These are phyloP conservation scores for Platanus orientalis DNA, from an alignment of 164 flowering plant genomes.

Conservation along the genomic window DNA sequence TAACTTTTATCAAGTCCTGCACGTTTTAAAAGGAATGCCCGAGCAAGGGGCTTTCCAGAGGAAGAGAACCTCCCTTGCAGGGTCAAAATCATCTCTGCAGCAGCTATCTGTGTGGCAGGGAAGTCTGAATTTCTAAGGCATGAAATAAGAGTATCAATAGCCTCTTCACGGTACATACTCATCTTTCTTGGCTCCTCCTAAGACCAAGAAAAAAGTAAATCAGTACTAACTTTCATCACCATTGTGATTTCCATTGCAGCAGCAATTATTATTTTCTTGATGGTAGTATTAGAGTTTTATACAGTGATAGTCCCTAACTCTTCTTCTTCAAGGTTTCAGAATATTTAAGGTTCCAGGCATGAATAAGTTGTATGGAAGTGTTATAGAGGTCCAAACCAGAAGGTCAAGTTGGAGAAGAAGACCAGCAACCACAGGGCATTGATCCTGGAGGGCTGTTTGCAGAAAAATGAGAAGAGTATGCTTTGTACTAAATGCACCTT, in stretches of 20 bases:
- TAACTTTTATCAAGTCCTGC: constrained; percentile 51
- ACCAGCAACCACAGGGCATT: constrained; percentile 62
- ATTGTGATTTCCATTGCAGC: no score
- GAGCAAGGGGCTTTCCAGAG: constrained; percentile 59
- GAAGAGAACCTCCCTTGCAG: constrained; percentile 73
- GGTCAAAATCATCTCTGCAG: constrained; percentile 64
- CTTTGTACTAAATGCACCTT: constrained; percentile 66
- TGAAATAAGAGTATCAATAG: constrained; percentile 63
- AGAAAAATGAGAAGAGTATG: constrained; percentile 61
- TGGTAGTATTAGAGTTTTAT: background rate
- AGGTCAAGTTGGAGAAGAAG: constrained; percentile 83
- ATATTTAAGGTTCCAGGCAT: background rate
- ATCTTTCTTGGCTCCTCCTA: constrained; percentile 77
- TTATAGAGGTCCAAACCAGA: constrained; percentile 40
- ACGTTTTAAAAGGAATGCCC: constrained; percentile 59
- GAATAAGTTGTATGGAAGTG: background rate
- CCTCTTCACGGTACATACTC: constrained; percentile 87
- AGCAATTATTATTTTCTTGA: background rate
- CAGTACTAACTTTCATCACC: no score
- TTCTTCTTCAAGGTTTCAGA: background rate
- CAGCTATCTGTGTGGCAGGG: constrained; percentile 54
- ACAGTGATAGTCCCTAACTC: background rate
- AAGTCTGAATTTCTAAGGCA: constrained; percentile 56
- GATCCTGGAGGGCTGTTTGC: constrained; percentile 53
- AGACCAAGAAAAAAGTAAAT: constrained; percentile 1